Percentiles rank a stretch among this genome's conserved stretches.
Conservation (phyloP, 768 basidiomycete species). For the Tricholoma bakamatsutake region DNA sequence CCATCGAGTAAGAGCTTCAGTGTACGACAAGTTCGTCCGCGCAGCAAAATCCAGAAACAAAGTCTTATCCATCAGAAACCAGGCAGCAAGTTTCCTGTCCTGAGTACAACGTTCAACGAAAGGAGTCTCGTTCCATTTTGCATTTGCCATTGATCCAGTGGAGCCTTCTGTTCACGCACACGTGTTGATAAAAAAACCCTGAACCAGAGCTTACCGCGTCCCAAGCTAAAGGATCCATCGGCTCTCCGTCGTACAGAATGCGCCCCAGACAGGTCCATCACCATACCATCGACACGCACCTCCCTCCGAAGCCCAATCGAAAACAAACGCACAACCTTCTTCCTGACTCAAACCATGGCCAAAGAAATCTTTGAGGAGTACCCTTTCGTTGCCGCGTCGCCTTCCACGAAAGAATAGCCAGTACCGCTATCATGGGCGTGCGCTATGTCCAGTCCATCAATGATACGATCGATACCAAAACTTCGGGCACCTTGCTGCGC, state of each 20-base stretch:
- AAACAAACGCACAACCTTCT: slow-evolving; percentile 2
- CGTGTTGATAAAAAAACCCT: slow-evolving; percentile 1
- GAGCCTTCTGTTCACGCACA: not conserved
- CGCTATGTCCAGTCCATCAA: not conserved
- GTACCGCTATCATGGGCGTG: not conserved
- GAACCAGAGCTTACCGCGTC: not conserved
- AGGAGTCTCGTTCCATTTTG: not conserved
- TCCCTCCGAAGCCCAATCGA: slow-evolving; percentile 2
- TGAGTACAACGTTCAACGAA: not conserved
- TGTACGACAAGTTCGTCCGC: not conserved
- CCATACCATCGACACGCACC: slow-evolving; percentile 1
- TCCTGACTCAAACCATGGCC: not conserved
- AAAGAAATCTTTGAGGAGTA: not conserved
- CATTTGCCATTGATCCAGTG: not conserved
- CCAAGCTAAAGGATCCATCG: not conserved
- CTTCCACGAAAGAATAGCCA: not conserved
- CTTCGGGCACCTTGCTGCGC: not conserved
- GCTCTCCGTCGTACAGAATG: not conserved
- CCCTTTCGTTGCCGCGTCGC: not conserved
- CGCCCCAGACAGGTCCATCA: not conserved
- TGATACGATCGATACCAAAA: not conserved
- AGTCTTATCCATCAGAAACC: not conserved
- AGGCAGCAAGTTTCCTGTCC: not conserved
- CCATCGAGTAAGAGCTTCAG: too few relatives aligned
- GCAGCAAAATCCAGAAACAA: not conserved